Conservation (phyloP, 116 monocot genomes). For the Trichopus zeylanicus region DNA sequence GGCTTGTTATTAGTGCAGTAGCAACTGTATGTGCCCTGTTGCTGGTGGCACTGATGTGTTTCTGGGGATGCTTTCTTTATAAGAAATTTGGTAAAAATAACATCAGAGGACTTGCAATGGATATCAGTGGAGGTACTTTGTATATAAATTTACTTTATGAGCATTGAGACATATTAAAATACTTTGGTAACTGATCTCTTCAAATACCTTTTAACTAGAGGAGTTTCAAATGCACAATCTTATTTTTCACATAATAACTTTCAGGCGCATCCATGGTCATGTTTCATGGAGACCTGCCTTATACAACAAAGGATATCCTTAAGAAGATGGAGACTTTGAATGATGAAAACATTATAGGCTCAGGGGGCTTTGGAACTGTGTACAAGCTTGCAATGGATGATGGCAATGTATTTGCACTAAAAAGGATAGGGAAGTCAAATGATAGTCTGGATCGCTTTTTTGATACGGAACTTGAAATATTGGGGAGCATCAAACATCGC, state of each 20-base stretch:
- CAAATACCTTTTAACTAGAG: no score
- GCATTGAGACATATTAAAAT: neutral
- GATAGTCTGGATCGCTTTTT: slow-evolving; percentile 81
- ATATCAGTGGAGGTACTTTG: slow-evolving; percentile 67
- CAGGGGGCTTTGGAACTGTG: slow-evolving; percentile 94
- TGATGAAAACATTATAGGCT: slow-evolving; percentile 80
- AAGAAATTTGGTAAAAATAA: slow-evolving; percentile 84
- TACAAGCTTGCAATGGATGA: slow-evolving; percentile 98
- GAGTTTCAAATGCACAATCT: no score
- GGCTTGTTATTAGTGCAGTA: slow-evolving; percentile 88
- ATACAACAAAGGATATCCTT: slow-evolving; percentile 87
- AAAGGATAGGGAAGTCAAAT: slow-evolving; percentile 89
- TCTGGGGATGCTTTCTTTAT: slow-evolving; percentile 99
- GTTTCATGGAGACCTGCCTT: slow-evolving; percentile 98
- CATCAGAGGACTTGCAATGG: slow-evolving; percentile 49
- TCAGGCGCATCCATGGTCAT: slow-evolving; percentile 92
- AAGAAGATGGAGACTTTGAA: slow-evolving; percentile 71
- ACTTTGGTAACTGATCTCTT: neutral
- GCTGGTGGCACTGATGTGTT: slow-evolving; percentile 96
- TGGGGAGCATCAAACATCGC: slow-evolving; percentile 96
- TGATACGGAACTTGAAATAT: slow-evolving; percentile 96
- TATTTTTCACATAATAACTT: no score
- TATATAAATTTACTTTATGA: neutral
- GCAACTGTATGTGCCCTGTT: slow-evolving; percentile 91
- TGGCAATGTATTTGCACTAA: slow-evolving; percentile 92